Conservation (phyloP, 768 basidiomycete species). For the Omphalotus guepiniiformis region DNA sequence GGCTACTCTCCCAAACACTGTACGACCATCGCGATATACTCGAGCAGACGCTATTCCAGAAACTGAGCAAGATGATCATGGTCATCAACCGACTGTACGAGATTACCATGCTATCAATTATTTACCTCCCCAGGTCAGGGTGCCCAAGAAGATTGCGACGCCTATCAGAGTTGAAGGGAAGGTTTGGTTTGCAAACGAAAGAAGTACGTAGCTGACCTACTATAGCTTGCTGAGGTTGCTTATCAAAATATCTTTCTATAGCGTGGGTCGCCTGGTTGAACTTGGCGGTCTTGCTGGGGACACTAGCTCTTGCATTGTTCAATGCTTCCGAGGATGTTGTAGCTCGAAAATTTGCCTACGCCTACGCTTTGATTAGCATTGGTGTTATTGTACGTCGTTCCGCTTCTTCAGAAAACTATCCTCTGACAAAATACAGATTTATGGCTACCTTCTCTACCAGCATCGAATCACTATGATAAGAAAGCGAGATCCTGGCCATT, state of each 20-base stretch:
- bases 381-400: conserved; percentile 50
- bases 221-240: not conserved
- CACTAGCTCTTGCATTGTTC: conserved; percentile 83
- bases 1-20: conserved; percentile 39
- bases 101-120: conserved; percentile 75
- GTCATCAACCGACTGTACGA: conserved; percentile 55
- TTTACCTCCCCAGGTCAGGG: conserved; percentile 58
- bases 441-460: conserved; percentile 85
- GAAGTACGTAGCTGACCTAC: conserved; percentile 64
- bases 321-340: conserved; percentile 76
- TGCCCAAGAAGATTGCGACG: conserved; percentile 80
- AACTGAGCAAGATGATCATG: conserved; percentile 40
- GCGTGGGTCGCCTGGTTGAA: conserved; percentile 95
- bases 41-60: conserved; percentile 75
- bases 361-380: conserved; percentile 78
- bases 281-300: conserved; percentile 76
- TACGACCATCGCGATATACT: conserved; percentile 49
- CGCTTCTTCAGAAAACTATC: not conserved
- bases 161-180: conserved; percentile 88
- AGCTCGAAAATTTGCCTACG: conserved; percentile 73
- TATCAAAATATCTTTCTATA: conserved; percentile 21
- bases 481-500: conserved; percentile 81
- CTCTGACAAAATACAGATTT: conserved; percentile 45
- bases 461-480: conserved; percentile 88
- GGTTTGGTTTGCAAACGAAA: conserved; percentile 97